Evolutionary conservation across 2,329 filamentous ascomycete species (phyloP), one percentile per base, ranked within the genome.

Genomic region (Immersiporthe knoxdaviesiana): DNA sequence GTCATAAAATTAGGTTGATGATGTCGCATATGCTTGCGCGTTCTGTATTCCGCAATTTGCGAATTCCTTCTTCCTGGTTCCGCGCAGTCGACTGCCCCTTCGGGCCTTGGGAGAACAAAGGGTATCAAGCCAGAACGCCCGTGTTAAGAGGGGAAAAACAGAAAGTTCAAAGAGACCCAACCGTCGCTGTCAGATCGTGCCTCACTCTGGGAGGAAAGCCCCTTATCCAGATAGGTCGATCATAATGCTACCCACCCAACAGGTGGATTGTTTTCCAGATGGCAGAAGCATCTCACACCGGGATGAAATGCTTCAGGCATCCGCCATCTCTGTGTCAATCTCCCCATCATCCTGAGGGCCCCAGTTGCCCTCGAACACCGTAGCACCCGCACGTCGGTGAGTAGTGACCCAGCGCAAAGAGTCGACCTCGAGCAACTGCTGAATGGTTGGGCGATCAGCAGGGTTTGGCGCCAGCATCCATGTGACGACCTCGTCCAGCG

Each of bases 341-440:
- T 77, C 78, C 27, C 82, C 77, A 63, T 84, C 79, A 65, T 87
- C 84, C n/a, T 83, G 90, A 41, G 95, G 95, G 4, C 96, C 96
- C 92, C 94, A 99, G 78, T 93, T 96, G 72, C 96, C 96, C 81
- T 99, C 96, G 75, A 92, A 99, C 66, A 99, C 90, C 0, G 94
- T 97, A n/a, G 96, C 96, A 59, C 94, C 92, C 14, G 94, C 92
- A 67, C 91, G 90, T 67, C 94, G 90, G 72, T 94, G 90, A 64
- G 84, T 82, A 67, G 90, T 87, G 41, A 97, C 91, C 92, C 96
- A 99, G 71, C 86, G 87, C 65, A 97, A 86, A 32, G 93, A 93
- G 63, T 90, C 88, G 1, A 90, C 87, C 60, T 87, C 81, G 61
- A 97, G 86, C 14, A 99, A 81, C 72, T 97, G 87, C 65, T 91